Evolutionary conservation across 1,284 basidiomycete genomes (phyloP).

Genomic region (Athelia psychrophila): DNA sequence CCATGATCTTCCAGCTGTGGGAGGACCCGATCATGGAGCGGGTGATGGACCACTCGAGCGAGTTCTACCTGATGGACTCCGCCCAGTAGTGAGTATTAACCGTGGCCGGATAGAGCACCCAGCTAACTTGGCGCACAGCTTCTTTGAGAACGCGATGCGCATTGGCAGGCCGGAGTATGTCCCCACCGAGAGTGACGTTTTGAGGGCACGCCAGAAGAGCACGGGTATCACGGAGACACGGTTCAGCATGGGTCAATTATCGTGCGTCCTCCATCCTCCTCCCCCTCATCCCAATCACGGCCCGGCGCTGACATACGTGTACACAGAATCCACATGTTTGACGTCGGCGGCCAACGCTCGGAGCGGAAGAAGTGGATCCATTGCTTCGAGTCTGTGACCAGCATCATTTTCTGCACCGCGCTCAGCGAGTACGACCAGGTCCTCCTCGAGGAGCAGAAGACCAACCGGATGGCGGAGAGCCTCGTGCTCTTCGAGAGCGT

Average conservation of each 20-base stretch:
- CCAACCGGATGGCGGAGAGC: slow-evolving; percentile 95
- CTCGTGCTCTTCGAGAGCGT: slow-evolving; percentile 93
- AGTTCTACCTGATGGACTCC: slow-evolving; percentile 97
- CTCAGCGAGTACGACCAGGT: slow-evolving; percentile 95
- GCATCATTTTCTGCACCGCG: slow-evolving; percentile 94
- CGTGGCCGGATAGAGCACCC: neutral
- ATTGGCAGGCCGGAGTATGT: slow-evolving; percentile 82
- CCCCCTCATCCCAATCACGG: neutral
- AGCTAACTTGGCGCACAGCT: slow-evolving; percentile 46
- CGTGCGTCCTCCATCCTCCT: slow-evolving; percentile 55
- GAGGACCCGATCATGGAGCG: slow-evolving; percentile 86
- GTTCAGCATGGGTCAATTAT: slow-evolving; percentile 66
- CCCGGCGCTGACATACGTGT: slow-evolving; percentile 1
- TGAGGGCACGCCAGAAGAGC: slow-evolving; percentile 88
- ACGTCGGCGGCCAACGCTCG: slow-evolving; percentile 90
- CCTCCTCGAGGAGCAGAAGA: slow-evolving; percentile 74
- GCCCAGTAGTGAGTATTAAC: slow-evolving; percentile 74
- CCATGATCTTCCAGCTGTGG: slow-evolving; percentile 84
- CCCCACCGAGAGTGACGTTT: slow-evolving; percentile 87
- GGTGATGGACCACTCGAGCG: slow-evolving; percentile 83
- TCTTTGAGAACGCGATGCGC: slow-evolving; percentile 83
- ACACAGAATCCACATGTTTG: slow-evolving; percentile 88
- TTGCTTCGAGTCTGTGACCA: slow-evolving; percentile 93
- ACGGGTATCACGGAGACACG: slow-evolving; percentile 93
- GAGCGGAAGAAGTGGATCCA: slow-evolving; percentile 97